Percentiles rank a stretch among this genome's conserved stretches.
phyloP scores from a whole-genome alignment of 208 protist species.

The Spongospora subterranea region DNA sequence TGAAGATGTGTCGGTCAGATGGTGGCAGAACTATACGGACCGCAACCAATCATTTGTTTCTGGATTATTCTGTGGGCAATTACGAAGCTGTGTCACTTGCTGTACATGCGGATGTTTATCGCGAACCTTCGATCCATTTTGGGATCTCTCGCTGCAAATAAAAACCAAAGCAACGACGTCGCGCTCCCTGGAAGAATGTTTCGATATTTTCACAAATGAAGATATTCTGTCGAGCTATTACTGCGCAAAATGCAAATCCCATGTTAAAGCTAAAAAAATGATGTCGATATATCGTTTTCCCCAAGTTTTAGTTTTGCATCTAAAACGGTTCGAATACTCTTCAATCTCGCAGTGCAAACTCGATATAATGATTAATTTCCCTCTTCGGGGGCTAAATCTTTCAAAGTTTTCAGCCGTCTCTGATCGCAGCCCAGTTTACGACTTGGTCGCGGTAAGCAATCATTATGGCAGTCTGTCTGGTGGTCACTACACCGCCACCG shows the following conservation, averaged over 20 bases:
- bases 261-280: not conserved
- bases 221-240: not conserved
- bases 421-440: not conserved
- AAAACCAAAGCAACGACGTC: not conserved
- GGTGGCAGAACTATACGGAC: conserved; percentile 40
- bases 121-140: conserved; percentile 47
- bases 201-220: not conserved
- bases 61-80: conserved; percentile 8
- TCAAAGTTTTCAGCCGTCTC: not conserved
- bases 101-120: not conserved
- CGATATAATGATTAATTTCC: not conserved
- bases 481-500: conserved; percentile 23
- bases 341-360: not conserved
- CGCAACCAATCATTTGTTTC: conserved; percentile 15
- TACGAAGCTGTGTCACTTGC: not conserved
- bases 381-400: not conserved
- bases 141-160: conserved; percentile 49
- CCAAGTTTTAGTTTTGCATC: not conserved
- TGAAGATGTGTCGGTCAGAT: not conserved
- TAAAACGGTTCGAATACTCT: conserved; percentile 35
- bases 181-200: not conserved
- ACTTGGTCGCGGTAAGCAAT: conserved; percentile 43
- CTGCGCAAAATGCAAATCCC: conserved; percentile 32
- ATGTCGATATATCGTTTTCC: conserved; percentile 2
- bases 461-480: conserved; percentile 24